Evolutionary conservation across 495 filamentous ascomycete species (phyloP), one percentile per base, ranked within the genome.

Genomic region (Cryomyces minteri): DNA sequence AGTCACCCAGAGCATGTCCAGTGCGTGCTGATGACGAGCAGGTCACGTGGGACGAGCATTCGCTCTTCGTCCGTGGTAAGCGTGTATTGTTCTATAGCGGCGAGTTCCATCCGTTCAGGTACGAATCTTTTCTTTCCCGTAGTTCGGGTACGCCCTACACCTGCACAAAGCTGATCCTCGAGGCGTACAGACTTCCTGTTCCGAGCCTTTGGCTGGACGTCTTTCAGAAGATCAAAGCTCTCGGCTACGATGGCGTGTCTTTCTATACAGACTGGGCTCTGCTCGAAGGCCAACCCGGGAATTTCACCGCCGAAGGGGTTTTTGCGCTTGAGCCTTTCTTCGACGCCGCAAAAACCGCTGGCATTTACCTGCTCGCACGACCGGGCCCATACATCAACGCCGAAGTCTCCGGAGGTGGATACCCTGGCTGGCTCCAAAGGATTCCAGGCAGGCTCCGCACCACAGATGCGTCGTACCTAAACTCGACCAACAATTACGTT

Each of bases 211-310:
- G 72, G 69, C 67, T 79, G 38, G 84, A 88, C 54, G 57, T 88
- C 31, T 76, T 90, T 53, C 76, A 86, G 52, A 90, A 90, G 59
- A 70, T 84, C 60, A 84, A 77, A 58, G 79, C 80, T 29, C 56
- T 84, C 0, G 83, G 83, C 1, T 84, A 83, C 61, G 85, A 80
- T 48, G 65, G 68, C n/a, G 76, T 84, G 11, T 82, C 76, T 0
- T 82, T 87, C 59, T 84, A 86, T 53, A 61, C 74, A 11, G 68
- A 85, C 51, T 88, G 82, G 83, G 79, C 78, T n/a, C 60, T 87
- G n/a, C 54, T 84, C 1, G 82, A 88, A 59, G 82, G 80, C 31
- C 73, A 80, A 46, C 77, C 67, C 2, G 82, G 79, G 0, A 62
- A 72, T 11, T 85, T 83, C 53, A 61, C 63, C 8, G 80, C 76